Base-by-base conservation (phyloP, 192 early-diverging fungal genomes). In the Umbelopsis sp. region DNA sequence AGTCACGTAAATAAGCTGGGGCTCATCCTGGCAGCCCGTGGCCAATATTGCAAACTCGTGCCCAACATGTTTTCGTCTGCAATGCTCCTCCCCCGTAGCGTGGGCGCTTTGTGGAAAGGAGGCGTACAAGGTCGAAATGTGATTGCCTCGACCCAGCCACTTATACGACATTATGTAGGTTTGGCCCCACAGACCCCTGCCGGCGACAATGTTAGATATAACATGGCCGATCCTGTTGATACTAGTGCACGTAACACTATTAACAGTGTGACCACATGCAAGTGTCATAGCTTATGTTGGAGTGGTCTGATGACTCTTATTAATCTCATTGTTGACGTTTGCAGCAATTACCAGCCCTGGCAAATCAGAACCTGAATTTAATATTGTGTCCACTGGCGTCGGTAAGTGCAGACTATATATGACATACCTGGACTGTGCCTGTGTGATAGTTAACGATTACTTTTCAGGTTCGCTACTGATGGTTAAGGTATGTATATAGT, bases 321-420 rank as follows among this genome's bases (percentile, higher is more conserved):
- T 12, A 10, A 22, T 52, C 12, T 61, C 30, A 35, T 18, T 35
- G 13, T 35, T 33, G 1, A 20, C n/a, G 5, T 3, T 25, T n/a
- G 18, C 27, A 61, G 55, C 10, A n/a, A 25, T 61, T 18, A 2
- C 23, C 18, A 25, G 12, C 12, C 16, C 55, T 35, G 55, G 55
- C 30, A 46, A 72, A 22, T 74, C 80, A 44, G 82, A 87, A 69
- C 82, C 86, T 47, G 77, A 73, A 23, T 87, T 87, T 69, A 81
- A 84, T 65, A 74, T 85, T n/a, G 75, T 87, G 8, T 82, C 82
- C 46, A 67, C 82, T 23, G 86, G 86, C 11, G 73, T 78, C 9
- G 77, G 77, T 78, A 78, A 67, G 65, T 51, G 9, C 0, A 30
- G 10, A 22, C 23, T n/a, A 37, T 30, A 30, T 30, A 30, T 15